Evolutionary conservation across 371 early-diverging fungal species (phyloP).

Genomic region (Dinochytrium kinnereticum): DNA sequence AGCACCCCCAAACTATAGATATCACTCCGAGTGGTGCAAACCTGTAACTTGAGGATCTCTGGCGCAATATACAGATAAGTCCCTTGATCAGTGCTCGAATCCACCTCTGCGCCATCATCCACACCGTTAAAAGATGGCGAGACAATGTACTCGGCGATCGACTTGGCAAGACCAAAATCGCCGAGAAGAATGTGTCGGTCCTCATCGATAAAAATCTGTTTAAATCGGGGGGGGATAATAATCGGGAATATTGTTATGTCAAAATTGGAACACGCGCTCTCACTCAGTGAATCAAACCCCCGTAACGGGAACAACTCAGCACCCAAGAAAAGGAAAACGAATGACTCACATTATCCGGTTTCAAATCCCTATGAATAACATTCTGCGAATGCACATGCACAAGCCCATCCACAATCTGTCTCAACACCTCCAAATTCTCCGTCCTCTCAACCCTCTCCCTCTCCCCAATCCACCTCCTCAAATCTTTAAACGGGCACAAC

Average conservation of each 20-base stretch:
- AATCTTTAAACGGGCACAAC: slow-evolving; percentile 29
- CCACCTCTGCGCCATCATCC: slow-evolving; percentile 18
- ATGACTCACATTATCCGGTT: slow-evolving; percentile 77
- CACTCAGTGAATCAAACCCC: too few relatives aligned
- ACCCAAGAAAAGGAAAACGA: too few relatives aligned
- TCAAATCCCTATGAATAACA: slow-evolving; percentile 75
- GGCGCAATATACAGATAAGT: slow-evolving; percentile 38
- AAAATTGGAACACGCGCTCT: too few relatives aligned
- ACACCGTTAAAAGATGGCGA: not conserved
- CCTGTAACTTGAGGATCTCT: slow-evolving; percentile 28
- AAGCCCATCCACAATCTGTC: slow-evolving; percentile 41
- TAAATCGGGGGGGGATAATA: not conserved
- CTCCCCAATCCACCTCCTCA: slow-evolving; percentile 15
- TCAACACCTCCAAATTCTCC: slow-evolving; percentile 28
- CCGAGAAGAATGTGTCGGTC: slow-evolving; percentile 40
- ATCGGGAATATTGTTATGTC: not conserved
- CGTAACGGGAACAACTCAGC: too few relatives aligned
- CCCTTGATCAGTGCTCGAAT: slow-evolving; percentile 16
- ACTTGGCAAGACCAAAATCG: slow-evolving; percentile 52
- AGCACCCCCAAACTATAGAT: slow-evolving; percentile 76
- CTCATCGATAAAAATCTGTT: slow-evolving; percentile 41
- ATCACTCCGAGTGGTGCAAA: slow-evolving; percentile 50
- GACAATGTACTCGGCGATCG: slow-evolving; percentile 36
- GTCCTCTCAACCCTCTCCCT: slow-evolving; percentile 19
- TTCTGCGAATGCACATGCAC: slow-evolving; percentile 40